Base-by-base conservation (phyloP, 495 filamentous ascomycete genomes). In the Niebla homalea region DNA sequence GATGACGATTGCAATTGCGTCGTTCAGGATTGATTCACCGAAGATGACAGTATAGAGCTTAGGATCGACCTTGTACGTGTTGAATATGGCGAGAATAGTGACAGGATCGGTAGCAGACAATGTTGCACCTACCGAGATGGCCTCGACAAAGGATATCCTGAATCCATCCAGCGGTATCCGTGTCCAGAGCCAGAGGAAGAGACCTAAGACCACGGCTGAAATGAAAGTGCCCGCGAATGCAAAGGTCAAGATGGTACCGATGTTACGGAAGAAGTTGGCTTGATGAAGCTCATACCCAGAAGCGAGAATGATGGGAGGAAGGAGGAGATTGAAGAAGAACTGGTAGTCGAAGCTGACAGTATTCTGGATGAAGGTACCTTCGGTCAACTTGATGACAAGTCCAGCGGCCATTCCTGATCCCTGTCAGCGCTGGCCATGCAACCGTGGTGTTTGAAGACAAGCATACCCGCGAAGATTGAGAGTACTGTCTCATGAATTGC, bases 1-100 rank as follows among this genome's bases (percentile, higher is more conserved):
- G 57, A 98, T 77, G 52, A 98, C 92, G 62, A 98, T 98, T 38
- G 92, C 92, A 57, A 98, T 87, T 16, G 92, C 92, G 72, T 98
- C 92, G 63, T 98, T 98, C 43, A 98, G 69, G 46, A 98, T 97
- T 29, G 89, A 94, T 66, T 98, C 92, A 58, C 92, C 92, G 63
- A 98, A 98, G 51, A 98, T 97, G 57, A 97, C 76, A 6, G 92
- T 98, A 64, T 98, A 98, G 5, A 98, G 76, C 67, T 96, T 96
- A 10, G 92, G 92, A 63, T 98, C 92, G 46, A 98, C 92, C 67
- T 96, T 95, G 73, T 96, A 97, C 1, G 93, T 83, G 62, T 95
- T 98, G 79, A 98, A 98, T 50, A 98, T 98, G 46, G 92, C 92
- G 29, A 98, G 73, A 57, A 98, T 96, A 0, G 92, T 98, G 43